These are phyloP conservation scores for Yamadazyma atmosphaerica DNA, from an alignment of 1,139 yeast species.

Conservation along the genomic window DNA sequence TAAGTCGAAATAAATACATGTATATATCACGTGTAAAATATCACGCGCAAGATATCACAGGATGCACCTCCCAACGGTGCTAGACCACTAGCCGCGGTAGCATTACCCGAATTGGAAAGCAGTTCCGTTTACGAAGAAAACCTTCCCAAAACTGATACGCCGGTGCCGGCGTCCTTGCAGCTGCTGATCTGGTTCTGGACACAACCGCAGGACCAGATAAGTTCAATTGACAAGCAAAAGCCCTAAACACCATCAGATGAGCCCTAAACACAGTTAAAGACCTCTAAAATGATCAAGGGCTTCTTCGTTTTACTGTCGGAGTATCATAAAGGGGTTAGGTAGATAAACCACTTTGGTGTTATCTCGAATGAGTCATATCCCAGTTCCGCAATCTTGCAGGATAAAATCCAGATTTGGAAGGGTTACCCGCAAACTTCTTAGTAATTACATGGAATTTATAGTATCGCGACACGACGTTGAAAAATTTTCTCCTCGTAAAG, in stretches of 20 bases:
- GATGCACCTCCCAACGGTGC: too few species aligned
- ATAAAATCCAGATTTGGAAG: neutral
- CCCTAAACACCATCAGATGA: neutral
- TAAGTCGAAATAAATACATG: neutral
- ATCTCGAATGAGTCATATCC: neutral
- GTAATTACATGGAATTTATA: too few species aligned
- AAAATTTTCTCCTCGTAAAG: conserved; percentile 6
- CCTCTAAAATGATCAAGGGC: too few species aligned
- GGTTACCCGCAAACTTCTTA: conserved; percentile 1
- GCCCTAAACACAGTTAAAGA: neutral
- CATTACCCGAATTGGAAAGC: neutral
- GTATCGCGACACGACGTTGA: conserved; percentile 4
- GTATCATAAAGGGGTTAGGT: neutral
- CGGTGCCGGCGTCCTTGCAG: conserved; percentile 1
- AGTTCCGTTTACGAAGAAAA: conserved; percentile 1
- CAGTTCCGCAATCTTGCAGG: neutral
- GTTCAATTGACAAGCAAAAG: neutral
- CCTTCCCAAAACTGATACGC: neutral
- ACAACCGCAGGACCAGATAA: neutral
- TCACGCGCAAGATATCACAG: too few species aligned
- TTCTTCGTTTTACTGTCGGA: too few species aligned
- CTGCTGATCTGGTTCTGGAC: too few species aligned
- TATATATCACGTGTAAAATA: too few species aligned
- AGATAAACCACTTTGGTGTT: conserved; percentile 1
- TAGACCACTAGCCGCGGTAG: neutral